Evolutionary conservation across 129 eudicot genomes (phyloP).

Genomic region (Flaveria trinervia): DNA sequence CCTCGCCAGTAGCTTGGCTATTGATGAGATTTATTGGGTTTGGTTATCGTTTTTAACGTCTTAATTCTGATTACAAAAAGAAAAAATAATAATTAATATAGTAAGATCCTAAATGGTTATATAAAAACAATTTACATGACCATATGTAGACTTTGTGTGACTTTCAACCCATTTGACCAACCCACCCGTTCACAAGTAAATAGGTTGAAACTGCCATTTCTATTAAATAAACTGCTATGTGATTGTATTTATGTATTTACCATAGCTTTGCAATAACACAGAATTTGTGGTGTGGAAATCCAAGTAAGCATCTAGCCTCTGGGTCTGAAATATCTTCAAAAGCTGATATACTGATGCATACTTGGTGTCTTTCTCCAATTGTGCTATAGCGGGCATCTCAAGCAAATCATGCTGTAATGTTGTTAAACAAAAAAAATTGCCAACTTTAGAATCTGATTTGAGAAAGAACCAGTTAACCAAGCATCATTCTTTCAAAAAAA

Average conservation of each 20-base stretch:
- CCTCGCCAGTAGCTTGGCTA: too few species aligned
- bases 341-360: conserved; percentile 65
- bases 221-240: not conserved
- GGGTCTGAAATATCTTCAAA: conserved; percentile 64
- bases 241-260: conserved; percentile 34
- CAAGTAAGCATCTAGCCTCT: conserved; percentile 64
- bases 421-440: not conserved
- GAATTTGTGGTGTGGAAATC: conserved; percentile 71
- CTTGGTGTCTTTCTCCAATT: conserved; percentile 81
- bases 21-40: too few species aligned
- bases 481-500: not conserved
- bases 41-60: not conserved
- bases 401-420: conserved; percentile 74
- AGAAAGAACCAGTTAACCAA: conserved; percentile 8
- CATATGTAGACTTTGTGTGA: not conserved
- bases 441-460: not conserved
- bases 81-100: not conserved
- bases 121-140: not conserved
- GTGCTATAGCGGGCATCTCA: conserved; percentile 79
- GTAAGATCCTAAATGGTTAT: not conserved
- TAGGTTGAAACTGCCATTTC: not conserved
- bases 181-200: not conserved
- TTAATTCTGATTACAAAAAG: not conserved
- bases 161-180: not conserved
- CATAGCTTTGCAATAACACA: conserved; percentile 50